Conservation (phyloP, 2,329 filamentous ascomycete genomes). For the Penicillium polonicum region DNA sequence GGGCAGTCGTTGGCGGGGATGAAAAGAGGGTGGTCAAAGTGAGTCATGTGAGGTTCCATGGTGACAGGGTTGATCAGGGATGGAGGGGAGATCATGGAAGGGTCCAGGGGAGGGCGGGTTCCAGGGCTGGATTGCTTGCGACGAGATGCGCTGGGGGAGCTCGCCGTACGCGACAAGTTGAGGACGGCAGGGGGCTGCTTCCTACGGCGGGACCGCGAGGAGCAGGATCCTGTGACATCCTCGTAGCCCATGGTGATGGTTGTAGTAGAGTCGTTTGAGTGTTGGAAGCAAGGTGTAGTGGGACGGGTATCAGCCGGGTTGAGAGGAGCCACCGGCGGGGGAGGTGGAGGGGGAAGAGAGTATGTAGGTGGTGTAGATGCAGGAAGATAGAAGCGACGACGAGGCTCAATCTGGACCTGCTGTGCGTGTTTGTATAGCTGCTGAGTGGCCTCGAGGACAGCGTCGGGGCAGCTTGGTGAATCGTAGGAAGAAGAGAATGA, state of each 20-base stretch:
- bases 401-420: conserved; percentile 15
- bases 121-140: conserved; percentile 28
- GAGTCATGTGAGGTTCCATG: conserved; percentile 39
- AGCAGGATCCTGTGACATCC: conserved; percentile 23
- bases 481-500: conserved; percentile 42
- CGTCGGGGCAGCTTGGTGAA: conserved; percentile 30
- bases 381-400: conserved; percentile 28
- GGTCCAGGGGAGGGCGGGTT: conserved; percentile 33
- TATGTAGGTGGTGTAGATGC: conserved; percentile 24
- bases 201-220: conserved; percentile 30
- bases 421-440: conserved; percentile 30
- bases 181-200: conserved; percentile 36
- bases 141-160: conserved; percentile 16
- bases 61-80: conserved; percentile 40
- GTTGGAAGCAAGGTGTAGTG: conserved; percentile 16
- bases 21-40: conserved; percentile 43
- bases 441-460: conserved; percentile 28
- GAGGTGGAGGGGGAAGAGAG: conserved; percentile 25
- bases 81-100: conserved; percentile 42
- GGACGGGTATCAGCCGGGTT: conserved; percentile 26
- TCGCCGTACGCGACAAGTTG: conserved; percentile 25
- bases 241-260: conserved; percentile 34
- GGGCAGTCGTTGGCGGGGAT: conserved; percentile 40
- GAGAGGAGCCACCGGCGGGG: conserved; percentile 23
- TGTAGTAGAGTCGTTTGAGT: conserved; percentile 28